phyloP scores from a whole-genome alignment of 768 basidiomycete species.

The Termitomyces sp. region DNA sequence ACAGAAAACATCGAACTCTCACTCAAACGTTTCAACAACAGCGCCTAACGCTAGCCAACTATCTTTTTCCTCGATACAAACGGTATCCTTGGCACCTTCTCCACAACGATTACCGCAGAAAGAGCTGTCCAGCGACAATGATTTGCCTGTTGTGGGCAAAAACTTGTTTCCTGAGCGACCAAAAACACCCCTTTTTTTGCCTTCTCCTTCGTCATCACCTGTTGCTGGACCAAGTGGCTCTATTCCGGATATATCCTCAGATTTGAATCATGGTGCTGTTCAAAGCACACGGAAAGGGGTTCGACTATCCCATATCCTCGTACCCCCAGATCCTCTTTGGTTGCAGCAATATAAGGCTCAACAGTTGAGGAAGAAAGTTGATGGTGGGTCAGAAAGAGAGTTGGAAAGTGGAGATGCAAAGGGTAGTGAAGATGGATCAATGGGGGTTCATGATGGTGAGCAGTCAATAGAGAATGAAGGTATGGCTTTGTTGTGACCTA shows the following conservation, averaged over 20 bases:
- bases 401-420: not conserved
- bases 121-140: not conserved
- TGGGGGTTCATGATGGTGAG: not conserved
- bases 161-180: slow-evolving; percentile 6
- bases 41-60: not conserved
- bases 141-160: not conserved
- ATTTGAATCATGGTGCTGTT: not conserved
- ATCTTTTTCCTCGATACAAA: not conserved
- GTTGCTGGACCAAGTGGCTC: not conserved
- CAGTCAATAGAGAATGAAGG: slow-evolving; percentile 16
- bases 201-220: slow-evolving; percentile 39
- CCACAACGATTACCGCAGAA: not conserved
- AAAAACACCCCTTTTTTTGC: slow-evolving; percentile 44
- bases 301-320: slow-evolving; percentile 21
- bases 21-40: not conserved
- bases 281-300: not conserved
- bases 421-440: not conserved
- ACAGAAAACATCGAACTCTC: not conserved
- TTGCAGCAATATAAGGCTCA: slow-evolving; percentile 12
- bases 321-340: slow-evolving; percentile 31
- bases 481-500: slow-evolving; percentile 13
- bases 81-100: not conserved
- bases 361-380: not conserved
- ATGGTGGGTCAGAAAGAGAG: not conserved
- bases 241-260: not conserved